Evolutionary conservation across 1,139 yeast species (phyloP), one percentile per base, ranked within the genome.

Genomic region (Casaregolazyma lundiana): DNA sequence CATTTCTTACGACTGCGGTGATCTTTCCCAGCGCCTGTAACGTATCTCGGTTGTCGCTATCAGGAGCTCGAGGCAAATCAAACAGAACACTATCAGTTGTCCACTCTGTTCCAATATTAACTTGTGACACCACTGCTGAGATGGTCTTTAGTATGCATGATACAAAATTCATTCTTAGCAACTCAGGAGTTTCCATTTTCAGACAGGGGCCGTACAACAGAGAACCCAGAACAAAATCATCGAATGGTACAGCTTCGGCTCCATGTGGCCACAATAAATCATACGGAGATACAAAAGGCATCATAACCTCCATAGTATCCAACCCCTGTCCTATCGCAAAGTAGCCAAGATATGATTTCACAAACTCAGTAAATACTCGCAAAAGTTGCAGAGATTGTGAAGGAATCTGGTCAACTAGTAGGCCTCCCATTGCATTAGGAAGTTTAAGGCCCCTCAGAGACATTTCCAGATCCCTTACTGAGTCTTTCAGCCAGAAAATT

Each of bases 401-500:
- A 0, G 88, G 76, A 2, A 87, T 58, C 53, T 84, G 88, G 41
- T 71, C 70, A 2, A 80, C 65, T 0, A 85, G 62, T 16, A 81
- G 56, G 0, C 71, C 69, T 1, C 65, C 63, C 37, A 61, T 52
- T 41, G 66, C 65, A 11, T 59, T 53, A 2, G 65, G 54, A 7
- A 75, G 63, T 3, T 67, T 52, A 2, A 65, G 60, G 0, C 94
- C 94, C 50, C 96, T 71, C 18, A 84, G 63, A 0, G 84, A 69
- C 9, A 85, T 80, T 58, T 87, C 96, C 11, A 76, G 62, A 0
- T 86, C 76, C 48, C 78, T 77, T 22, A 86, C 76, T 0, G 87
- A 77, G 52, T 76, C 75, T 3, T 77, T 68, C 30, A 82, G 45
- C 38, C 50, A 46, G 13, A 15, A 26, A n/a, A 26, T 26, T 6